Base-by-base conservation (phyloP, 139 green algal species). In the Choricystis sp. region DNA sequence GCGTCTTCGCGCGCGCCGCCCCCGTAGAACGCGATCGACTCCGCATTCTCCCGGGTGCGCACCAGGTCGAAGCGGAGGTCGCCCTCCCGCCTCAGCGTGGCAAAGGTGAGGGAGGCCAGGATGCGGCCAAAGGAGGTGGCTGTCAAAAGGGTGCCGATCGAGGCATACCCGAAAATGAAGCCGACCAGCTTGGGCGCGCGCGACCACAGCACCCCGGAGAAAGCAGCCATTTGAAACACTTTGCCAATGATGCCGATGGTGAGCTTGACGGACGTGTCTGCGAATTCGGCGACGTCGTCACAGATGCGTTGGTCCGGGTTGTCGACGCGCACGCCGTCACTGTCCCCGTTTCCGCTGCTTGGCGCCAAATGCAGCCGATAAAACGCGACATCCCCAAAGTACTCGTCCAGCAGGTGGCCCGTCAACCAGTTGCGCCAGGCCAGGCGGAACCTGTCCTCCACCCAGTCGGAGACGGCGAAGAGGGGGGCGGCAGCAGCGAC, bases 11-110 rank as follows among this genome's bases (percentile, higher is more conserved):
- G 60, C 25, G 25, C 55, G 57, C 85, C 86, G 27, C 87, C 89
- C 4, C 67, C 56, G 69, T 94, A 97, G 65, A 97, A 96, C 0
- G 90, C 90, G 49, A 97, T 88, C 20, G 72, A 83, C 77, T 97
- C 90, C 9, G 88, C 86, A 66, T 91, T 79, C 73, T 91, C 84
- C 5, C 88, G 66, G 55, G 89, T 64, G 19, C 89, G 70, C 52
- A 97, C 84, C 25, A 97, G 76, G 3, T 74, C 74, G 70, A 91
- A 97, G 9, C 89, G 77, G 58, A 97, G 65, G 61, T 96, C 84
- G 0, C 77, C 90, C 71, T 94, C 88, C 14, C 68, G 65, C 63
- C 87, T 67, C 48, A 96, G 64, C 21, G 73, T 48, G 29, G 70
- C 61, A 60, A 81, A 89, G 25, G 81, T 72, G 61, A 95, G 73